phyloP scores from a whole-genome alignment of 495 filamentous ascomycete species.

The Xylaria bambusicola region DNA sequence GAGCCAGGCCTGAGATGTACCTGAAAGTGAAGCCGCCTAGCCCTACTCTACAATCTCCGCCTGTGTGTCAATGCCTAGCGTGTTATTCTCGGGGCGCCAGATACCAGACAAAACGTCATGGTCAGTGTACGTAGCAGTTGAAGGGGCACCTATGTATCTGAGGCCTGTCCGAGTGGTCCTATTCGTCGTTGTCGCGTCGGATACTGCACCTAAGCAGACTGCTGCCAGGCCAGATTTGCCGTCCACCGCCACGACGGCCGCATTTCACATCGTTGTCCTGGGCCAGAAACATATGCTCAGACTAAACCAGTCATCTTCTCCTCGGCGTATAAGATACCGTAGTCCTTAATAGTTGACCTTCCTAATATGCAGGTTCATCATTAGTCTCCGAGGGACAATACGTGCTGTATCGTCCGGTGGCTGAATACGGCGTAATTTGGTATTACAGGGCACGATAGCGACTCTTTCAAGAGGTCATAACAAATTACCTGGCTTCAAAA shows the following conservation, averaged over 20 bases:
- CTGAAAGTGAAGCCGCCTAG: background rate
- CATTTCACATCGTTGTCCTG: no score
- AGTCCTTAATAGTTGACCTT: background rate
- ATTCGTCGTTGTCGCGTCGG: no score
- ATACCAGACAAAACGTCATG: background rate
- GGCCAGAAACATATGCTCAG: no score
- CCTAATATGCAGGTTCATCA: background rate
- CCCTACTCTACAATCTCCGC: background rate
- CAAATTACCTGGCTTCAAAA: no score
- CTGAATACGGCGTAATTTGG: slow-evolving; percentile 36
- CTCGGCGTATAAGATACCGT: background rate
- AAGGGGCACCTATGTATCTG: no score
- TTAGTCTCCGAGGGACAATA: background rate
- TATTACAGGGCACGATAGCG: slow-evolving; percentile 37
- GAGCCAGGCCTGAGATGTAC: background rate
- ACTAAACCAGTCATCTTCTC: no score
- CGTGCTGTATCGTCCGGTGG: slow-evolving; percentile 10
- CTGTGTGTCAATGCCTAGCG: background rate
- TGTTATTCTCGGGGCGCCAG: background rate
- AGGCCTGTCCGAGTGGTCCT: no score
- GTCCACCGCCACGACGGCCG: no score
- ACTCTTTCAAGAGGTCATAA: background rate
- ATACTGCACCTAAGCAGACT: no score
- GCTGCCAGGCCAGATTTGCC: no score
- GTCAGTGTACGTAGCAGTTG: no score